Evolutionary conservation across 1,139 yeast genomes (phyloP), one percentile per base, ranked within the genome.

Genomic region (Hemisphaericaspora lyxosophila): DNA sequence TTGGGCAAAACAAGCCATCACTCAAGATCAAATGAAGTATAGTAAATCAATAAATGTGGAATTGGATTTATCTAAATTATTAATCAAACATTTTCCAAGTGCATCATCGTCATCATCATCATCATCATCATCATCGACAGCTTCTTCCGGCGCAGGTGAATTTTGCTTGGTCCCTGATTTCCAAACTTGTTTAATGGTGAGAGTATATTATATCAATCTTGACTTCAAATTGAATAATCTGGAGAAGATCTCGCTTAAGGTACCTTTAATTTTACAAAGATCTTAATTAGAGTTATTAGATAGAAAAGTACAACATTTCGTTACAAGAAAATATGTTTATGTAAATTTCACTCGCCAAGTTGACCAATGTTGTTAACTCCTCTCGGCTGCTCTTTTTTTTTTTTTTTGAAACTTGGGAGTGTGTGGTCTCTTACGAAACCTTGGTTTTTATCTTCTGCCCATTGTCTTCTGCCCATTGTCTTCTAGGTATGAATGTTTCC

Each of bases 101-200:
- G n/a, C n/a, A n/a, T n/a, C n/a, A n/a, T n/a, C n/a, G n/a, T n/a
- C n/a, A n/a, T n/a, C n/a, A n/a, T n/a, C n/a, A n/a, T n/a, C n/a
- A n/a, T n/a, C n/a, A n/a, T n/a, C n/a, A n/a, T n/a, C n/a, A n/a
- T n/a, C n/a, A n/a, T n/a, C n/a, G n/a, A n/a, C n/a, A n/a, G n/a
- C n/a, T n/a, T 47, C 46, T 11, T 39, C 38, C 6, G 42, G 37
- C 7, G 37, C 46, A 22, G 43, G 48, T 14, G 59, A 59, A n/a
- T 60, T 63, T 35, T 60, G 65, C 32, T 50, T 69, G 16, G 55
- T 66, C 4, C 75, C 75, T 0, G 70, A 63, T 34, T 69, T 68
- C 46, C 74, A 69, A 48, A 44, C 49, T 7, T 68, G 74, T 43
- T 52, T 58, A 25, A 39, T 65, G 43, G 57, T 70, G 2, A 48